Evolutionary conservation across 345 rosid genomes (phyloP).

Genomic region (Arabidopsis arenosa): DNA sequence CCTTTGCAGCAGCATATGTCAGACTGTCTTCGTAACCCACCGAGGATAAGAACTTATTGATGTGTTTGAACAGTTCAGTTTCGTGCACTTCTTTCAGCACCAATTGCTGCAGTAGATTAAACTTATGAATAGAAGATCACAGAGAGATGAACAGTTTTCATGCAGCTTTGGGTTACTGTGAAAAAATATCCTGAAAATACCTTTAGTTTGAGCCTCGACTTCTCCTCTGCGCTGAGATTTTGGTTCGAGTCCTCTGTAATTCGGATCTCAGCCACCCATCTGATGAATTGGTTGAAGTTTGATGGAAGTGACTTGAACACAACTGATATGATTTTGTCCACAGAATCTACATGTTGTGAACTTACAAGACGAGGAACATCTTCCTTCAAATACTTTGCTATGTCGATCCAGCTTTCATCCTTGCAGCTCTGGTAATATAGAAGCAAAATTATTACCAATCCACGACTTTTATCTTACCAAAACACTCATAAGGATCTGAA

Average conservation of each 20-base stretch:
- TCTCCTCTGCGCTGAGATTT: constrained; percentile 78
- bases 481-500: neutral
- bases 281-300: constrained; percentile 73
- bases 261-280: constrained; percentile 88
- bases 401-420: constrained; percentile 75
- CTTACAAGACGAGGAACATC: constrained; percentile 75
- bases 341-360: constrained; percentile 62
- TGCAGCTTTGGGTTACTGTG: constrained; percentile 4
- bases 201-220: constrained; percentile 71
- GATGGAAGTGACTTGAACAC: constrained; percentile 72
- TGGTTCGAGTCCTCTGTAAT: constrained; percentile 60
- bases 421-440: constrained; percentile 61
- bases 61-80: constrained; percentile 51
- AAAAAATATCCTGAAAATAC: constrained; percentile 39
- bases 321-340: constrained; percentile 53
- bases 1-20: constrained; percentile 64
- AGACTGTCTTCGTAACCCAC: constrained; percentile 50
- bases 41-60: constrained; percentile 52
- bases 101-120: constrained; percentile 46
- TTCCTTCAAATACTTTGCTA: constrained; percentile 80
- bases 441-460: constrained; percentile 25
- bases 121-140: neutral
- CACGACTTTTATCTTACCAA: neutral
- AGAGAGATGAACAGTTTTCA: neutral
- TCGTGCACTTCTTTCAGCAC: constrained; percentile 57